A percentile compares a stretch with the other conserved stretches of the same genome.
Evolutionary conservation across 208 protist species (phyloP).

Genomic region (Novymonas esmeraldas): DNA sequence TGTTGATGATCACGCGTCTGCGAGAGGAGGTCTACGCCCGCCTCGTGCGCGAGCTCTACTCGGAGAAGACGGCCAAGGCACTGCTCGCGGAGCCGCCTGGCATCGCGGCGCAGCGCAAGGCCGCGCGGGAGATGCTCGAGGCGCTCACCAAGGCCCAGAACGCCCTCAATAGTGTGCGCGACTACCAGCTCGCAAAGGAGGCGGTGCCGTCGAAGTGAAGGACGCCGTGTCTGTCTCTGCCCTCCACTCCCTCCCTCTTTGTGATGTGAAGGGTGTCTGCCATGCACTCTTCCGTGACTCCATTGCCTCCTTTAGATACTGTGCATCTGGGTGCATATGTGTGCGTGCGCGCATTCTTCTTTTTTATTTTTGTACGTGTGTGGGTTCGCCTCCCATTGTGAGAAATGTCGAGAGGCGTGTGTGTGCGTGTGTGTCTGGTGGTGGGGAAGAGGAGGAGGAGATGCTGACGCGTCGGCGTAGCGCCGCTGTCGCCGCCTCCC

Average conservation of each 20-base stretch:
- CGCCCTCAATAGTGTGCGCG: constrained; percentile 83
- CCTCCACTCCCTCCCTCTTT: background rate
- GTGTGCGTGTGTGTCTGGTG: background rate
- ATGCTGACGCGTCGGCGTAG: too few relatives aligned
- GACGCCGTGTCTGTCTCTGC: too few relatives aligned
- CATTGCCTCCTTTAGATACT: too few relatives aligned
- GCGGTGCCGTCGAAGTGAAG: background rate
- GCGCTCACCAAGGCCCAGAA: constrained; percentile 87
- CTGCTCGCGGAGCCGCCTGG: constrained; percentile 93
- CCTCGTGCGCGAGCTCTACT: constrained; percentile 95
- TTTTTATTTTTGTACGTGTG: constrained; percentile 1
- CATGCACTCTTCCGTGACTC: background rate
- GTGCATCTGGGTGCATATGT: constrained; percentile 1
- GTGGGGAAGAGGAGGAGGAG: background rate
- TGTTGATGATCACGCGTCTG: constrained; percentile 96
- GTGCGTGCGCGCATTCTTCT: background rate
- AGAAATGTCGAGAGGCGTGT: background rate
- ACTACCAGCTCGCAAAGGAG: constrained; percentile 58
- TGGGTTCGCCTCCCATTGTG: background rate
- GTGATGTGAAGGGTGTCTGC: background rate
- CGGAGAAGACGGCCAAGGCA: constrained; percentile 91
- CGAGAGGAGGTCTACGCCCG: constrained; percentile 94
- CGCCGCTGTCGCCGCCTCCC: too few relatives aligned
- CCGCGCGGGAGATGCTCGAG: constrained; percentile 89
- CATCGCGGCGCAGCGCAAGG: constrained; percentile 88